phyloP scores from a whole-genome alignment of 331 rosid species.

The Dryas integrifolia region DNA sequence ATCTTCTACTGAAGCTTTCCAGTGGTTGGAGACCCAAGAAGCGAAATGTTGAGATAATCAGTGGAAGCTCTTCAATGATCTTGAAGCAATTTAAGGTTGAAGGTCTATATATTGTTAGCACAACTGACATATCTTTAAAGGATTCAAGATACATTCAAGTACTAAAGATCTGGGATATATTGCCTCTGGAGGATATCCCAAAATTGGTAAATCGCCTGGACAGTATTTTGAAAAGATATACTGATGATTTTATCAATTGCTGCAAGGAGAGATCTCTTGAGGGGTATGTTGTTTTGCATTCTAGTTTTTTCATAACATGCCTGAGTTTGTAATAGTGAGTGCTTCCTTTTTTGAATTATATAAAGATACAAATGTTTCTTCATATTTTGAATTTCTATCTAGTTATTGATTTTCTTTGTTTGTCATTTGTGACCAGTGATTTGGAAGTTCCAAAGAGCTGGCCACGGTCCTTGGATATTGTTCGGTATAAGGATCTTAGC shows the following conservation, averaged over 20 bases:
- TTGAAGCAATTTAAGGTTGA: constrained; percentile 53
- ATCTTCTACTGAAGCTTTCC: constrained; percentile 51
- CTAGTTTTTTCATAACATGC: background rate
- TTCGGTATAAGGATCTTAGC: constrained; percentile 31
- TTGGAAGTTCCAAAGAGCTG: constrained; percentile 55
- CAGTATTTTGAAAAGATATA: constrained; percentile 30
- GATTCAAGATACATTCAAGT: constrained; percentile 23
- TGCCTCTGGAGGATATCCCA: constrained; percentile 31
- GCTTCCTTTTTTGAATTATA: background rate
- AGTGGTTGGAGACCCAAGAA: constrained; percentile 67
- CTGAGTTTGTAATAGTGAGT: background rate
- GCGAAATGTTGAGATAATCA: constrained; percentile 18
- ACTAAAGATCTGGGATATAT: constrained; percentile 46
- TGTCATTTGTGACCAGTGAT: constrained; percentile 33
- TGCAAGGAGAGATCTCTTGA: constrained; percentile 31
- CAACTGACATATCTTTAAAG: constrained; percentile 50
- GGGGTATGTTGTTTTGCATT: constrained; percentile 31
- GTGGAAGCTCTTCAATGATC: constrained; percentile 45
- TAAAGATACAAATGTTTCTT: background rate
- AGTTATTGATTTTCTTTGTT: background rate
- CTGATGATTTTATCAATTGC: constrained; percentile 34
- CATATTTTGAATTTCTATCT: background rate
- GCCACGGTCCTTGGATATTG: constrained; percentile 34
- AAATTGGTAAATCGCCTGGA: constrained; percentile 30
- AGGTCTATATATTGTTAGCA: constrained; percentile 43